Evolutionary conservation across 192 early-diverging fungal genomes (phyloP).

Genomic region (Lobosporangium transversale): DNA sequence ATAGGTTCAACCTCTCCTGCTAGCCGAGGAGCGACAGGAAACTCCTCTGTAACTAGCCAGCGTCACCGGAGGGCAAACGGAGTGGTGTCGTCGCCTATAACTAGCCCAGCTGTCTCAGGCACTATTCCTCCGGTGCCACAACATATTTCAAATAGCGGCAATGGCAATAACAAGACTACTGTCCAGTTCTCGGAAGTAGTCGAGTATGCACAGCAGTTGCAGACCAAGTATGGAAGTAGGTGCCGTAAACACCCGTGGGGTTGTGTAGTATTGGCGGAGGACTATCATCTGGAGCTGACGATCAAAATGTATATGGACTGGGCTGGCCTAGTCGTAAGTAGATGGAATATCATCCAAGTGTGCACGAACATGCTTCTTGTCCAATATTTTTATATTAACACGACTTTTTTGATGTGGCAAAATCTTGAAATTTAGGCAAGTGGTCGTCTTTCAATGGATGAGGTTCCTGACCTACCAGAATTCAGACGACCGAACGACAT

Average conservation of each 20-base stretch:
- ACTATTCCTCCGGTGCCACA: background rate
- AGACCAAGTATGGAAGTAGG: constrained; percentile 30
- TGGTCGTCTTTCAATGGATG: constrained; percentile 43
- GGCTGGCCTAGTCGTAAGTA: constrained; percentile 48
- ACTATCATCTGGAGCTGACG: constrained; percentile 42
- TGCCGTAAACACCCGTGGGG: constrained; percentile 42
- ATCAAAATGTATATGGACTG: constrained; percentile 56
- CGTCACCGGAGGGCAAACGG: constrained; percentile 33
- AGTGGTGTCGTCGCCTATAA: constrained; percentile 34
- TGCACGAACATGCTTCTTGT: background rate
- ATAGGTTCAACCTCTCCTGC: constrained; percentile 29
- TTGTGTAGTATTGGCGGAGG: constrained; percentile 36
- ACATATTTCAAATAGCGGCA: background rate
- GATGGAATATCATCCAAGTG: background rate
- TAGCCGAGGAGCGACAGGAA: constrained; percentile 2
- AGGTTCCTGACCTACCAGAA: constrained; percentile 41
- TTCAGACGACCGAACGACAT: background rate
- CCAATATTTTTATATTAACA: background rate
- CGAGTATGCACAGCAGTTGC: constrained; percentile 35
- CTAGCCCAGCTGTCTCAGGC: background rate
- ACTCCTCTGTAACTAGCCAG: background rate
- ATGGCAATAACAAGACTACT: constrained; percentile 21
- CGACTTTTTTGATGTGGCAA: background rate
- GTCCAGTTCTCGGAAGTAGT: constrained; percentile 49
- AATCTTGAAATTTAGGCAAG: constrained; percentile 22